Conservation (phyloP, 495 filamentous ascomycete species). For the Cryomyces minteri region DNA sequence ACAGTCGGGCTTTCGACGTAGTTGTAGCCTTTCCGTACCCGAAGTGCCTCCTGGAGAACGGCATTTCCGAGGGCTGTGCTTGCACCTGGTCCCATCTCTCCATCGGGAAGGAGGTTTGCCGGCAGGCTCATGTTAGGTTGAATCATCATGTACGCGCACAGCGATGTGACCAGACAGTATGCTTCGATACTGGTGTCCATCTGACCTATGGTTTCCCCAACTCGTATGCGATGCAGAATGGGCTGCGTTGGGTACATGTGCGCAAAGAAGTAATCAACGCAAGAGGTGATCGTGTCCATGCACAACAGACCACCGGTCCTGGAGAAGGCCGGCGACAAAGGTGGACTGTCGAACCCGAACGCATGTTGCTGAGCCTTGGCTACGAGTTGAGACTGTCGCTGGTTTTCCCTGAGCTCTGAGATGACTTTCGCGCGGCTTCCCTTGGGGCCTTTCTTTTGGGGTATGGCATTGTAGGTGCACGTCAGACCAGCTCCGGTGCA, state of each 20-base stretch:
- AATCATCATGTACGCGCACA: constrained; percentile 74
- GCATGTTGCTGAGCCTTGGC: constrained; percentile 21
- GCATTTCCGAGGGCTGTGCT: constrained; percentile 27
- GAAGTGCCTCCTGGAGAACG: constrained; percentile 58
- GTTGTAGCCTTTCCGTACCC: constrained; percentile 57
- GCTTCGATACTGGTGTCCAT: constrained; percentile 48
- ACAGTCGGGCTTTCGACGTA: constrained; percentile 49
- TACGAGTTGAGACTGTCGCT: constrained; percentile 38
- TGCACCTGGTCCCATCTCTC: not conserved
- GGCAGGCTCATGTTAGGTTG: constrained; percentile 53
- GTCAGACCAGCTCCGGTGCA: constrained; percentile 46
- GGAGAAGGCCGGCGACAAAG: constrained; percentile 20
- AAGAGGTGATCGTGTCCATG: constrained; percentile 41
- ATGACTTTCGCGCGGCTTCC: constrained; percentile 69
- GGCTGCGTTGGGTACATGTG: constrained; percentile 75
- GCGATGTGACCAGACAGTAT: constrained; percentile 60
- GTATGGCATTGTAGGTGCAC: constrained; percentile 70
- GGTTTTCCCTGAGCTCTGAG: constrained; percentile 52
- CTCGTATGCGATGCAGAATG: constrained; percentile 47
- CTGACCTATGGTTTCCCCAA: constrained; percentile 40
- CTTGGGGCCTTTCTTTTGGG: constrained; percentile 75
- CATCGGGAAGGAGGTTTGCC: not conserved
- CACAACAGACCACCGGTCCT: constrained; percentile 35
- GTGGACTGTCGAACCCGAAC: constrained; percentile 20
- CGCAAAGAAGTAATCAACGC: constrained; percentile 69